A percentile compares a stretch with the other conserved stretches of the same genome.
Evolutionary conservation across 345 rosid species (phyloP).

Genomic region (Trapa bicornis): DNA sequence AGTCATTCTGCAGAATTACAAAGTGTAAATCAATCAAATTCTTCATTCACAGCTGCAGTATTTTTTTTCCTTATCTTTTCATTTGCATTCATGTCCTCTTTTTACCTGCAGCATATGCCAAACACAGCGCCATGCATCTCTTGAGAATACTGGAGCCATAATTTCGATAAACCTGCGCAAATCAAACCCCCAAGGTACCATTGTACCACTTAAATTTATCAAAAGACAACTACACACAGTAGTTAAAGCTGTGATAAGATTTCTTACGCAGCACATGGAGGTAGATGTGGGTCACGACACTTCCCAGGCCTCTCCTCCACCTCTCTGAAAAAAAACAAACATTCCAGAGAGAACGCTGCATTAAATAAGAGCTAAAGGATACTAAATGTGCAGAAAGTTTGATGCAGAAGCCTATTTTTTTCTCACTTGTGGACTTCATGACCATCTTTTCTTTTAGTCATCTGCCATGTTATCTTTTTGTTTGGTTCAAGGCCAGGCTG

Average conservation of each 20-base stretch:
- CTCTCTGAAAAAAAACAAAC: slow-evolving; percentile 24
- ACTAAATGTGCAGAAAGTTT: neutral
- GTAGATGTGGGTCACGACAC: slow-evolving; percentile 80
- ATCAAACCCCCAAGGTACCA: slow-evolving; percentile 1
- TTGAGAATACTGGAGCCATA: slow-evolving; percentile 99
- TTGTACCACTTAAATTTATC: neutral
- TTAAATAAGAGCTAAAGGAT: slow-evolving; percentile 4
- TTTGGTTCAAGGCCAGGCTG: slow-evolving; percentile 97
- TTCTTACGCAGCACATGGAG: slow-evolving; percentile 98
- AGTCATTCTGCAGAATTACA: slow-evolving; percentile 64
- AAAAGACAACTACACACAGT: neutral
- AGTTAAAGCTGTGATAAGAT: neutral
- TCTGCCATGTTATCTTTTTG: slow-evolving; percentile 82
- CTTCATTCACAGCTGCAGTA: neutral
- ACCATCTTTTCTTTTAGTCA: slow-evolving; percentile 86
- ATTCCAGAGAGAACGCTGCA: neutral
- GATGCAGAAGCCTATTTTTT: slow-evolving; percentile 1
- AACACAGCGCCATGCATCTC: slow-evolving; percentile 91
- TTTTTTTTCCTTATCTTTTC: neutral
- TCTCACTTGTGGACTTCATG: slow-evolving; percentile 92
- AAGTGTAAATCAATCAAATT: neutral
- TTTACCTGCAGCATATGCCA: slow-evolving; percentile 96
- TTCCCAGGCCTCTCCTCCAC: slow-evolving; percentile 84
- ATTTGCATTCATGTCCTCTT: neutral
- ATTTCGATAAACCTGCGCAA: slow-evolving; percentile 80